Conservation (phyloP, 441 rosid species). For the Viola pubescens region DNA sequence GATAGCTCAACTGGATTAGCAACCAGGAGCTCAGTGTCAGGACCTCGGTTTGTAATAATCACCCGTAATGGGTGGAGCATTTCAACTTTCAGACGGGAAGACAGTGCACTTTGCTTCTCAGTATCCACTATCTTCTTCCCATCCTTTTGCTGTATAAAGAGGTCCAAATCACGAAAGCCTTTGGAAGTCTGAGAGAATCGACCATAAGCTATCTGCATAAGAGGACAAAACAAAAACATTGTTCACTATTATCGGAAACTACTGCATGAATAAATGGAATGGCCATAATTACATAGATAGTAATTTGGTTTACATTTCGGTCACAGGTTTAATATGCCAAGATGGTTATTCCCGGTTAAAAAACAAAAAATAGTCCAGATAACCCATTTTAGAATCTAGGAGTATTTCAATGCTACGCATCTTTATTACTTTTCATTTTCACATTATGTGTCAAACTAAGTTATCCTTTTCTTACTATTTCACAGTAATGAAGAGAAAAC, state of each 20-base stretch:
- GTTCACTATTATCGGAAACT: no score
- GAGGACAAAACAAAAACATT: slow-evolving; percentile 12
- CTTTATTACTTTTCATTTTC: background rate
- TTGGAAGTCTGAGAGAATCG: slow-evolving; percentile 46
- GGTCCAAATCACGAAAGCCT: slow-evolving; percentile 62
- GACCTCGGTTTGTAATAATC: slow-evolving; percentile 62
- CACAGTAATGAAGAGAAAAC: no score
- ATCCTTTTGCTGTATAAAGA: slow-evolving; percentile 69
- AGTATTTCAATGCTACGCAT: background rate
- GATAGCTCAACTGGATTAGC: slow-evolving; percentile 85
- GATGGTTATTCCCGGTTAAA: no score
- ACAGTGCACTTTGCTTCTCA: slow-evolving; percentile 45
- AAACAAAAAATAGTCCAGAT: no score
- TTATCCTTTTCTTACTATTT: no score
- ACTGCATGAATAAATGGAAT: no score
- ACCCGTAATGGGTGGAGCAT: slow-evolving; percentile 83
- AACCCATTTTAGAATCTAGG: background rate
- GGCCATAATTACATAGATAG: no score
- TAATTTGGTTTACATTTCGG: no score
- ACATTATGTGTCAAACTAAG: no score
- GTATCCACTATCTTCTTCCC: slow-evolving; percentile 66
- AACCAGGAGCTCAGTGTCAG: slow-evolving; percentile 72
- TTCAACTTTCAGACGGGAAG: slow-evolving; percentile 58
- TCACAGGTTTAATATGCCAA: no score
- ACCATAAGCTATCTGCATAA: slow-evolving; percentile 56